These are phyloP conservation scores for Schizosaccharomyces osmophilus DNA, from an alignment of 805 yeast species.

Conservation along the genomic window DNA sequence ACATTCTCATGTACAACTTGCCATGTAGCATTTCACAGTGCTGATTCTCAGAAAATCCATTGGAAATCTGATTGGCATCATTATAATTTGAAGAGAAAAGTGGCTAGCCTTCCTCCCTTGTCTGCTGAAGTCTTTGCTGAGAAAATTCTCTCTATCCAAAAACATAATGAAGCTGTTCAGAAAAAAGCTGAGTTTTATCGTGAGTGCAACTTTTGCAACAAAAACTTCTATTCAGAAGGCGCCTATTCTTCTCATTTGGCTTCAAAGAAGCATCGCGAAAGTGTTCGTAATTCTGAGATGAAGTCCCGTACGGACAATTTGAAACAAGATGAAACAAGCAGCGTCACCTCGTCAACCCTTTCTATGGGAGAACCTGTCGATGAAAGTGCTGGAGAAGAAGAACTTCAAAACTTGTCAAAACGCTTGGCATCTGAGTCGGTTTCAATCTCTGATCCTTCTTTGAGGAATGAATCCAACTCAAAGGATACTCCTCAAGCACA, in stretches of 20 bases:
- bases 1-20: constrained; percentile 71
- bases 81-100: constrained; percentile 79
- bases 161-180: constrained; percentile 5
- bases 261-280: constrained; percentile 8
- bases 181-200: constrained; percentile 5
- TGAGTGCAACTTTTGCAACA: constrained; percentile 8
- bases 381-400: not conserved
- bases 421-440: not conserved
- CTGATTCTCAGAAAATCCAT: constrained; percentile 73
- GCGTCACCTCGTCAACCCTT: not conserved
- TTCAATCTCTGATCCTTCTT: not conserved
- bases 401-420: not conserved
- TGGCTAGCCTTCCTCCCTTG: constrained; percentile 57
- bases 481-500: not conserved
- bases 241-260: constrained; percentile 10
- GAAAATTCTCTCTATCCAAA: constrained; percentile 26
- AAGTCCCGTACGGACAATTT: not conserved
- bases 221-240: constrained; percentile 9
- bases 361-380: constrained; percentile 1
- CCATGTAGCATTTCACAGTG: constrained; percentile 48
- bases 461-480: not conserved
- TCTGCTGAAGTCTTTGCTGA: constrained; percentile 45
- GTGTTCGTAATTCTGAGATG: not conserved
- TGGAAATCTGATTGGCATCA: constrained; percentile 98
- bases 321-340: not conserved